Evolutionary conservation across 306 rosid genomes (phyloP), one percentile per base, ranked within the genome.

Genomic region (Cyclanthera cordifolia): DNA sequence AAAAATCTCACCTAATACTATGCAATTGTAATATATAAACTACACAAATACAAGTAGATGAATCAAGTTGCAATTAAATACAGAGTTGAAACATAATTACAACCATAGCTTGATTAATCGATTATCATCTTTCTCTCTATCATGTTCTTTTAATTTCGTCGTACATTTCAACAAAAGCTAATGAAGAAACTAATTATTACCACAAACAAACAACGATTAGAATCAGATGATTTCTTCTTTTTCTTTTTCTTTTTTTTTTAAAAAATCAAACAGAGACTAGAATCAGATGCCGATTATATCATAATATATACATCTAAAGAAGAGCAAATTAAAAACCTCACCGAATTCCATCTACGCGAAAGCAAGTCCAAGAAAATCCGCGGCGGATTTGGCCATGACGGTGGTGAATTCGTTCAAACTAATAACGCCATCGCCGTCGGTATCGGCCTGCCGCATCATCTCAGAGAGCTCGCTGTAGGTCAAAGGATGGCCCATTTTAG

Each of bases 401-500:
- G 84, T 46, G 0, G 92, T 72, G 59, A 90, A 90, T 67, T 90
- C 97, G 46, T 67, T 78, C 54, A 90, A 90, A 56, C 89, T 90
- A 17, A 90, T 82, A 4, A 90, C 97, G 3, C 97, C 97, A 45
- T 90, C 97, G 28, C 95, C 90, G 32, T 90, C 79, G 55, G 79
- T 75, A 16, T 90, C 97, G 4, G 95, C 97, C 50, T 84, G 82
- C 0, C 75, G 69, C 88, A 90, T 88, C 95, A 90, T 88, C 24
- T 76, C 78, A 1, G 89, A 73, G 23, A 90, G 88, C 76, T 90
- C 97, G 0, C 58, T 24, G 72, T 81, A 90, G 17, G 89, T 72
- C 56, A 90, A 71, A 1, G 94, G 95, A 3, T 84, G 95, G 0
- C 97, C 94, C 95, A 90, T 88, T 76, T 83, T 90, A 0, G 97